phyloP scores from a whole-genome alignment of 73 alveolate species.

The Stentor coeruleus region DNA sequence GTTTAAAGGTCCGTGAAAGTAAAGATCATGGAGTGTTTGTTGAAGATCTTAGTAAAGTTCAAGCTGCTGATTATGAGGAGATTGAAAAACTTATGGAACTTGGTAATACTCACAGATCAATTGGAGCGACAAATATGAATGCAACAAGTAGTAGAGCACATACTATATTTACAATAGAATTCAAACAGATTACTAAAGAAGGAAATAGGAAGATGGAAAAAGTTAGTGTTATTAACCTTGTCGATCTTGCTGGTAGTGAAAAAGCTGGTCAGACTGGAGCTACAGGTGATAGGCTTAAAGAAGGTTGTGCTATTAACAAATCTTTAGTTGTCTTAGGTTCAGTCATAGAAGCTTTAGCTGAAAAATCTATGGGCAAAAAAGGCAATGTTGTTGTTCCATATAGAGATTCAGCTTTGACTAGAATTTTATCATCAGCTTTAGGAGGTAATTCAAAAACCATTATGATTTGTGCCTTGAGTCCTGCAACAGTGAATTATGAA shows the following conservation, averaged over 20 bases:
- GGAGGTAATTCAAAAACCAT: constrained; percentile 93
- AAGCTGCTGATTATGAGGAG: neutral
- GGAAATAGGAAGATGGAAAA: no score
- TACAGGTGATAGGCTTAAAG: constrained; percentile 81
- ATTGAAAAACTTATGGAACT: neutral
- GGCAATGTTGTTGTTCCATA: constrained; percentile 56
- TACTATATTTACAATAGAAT: constrained; percentile 78
- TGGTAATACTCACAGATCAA: neutral
- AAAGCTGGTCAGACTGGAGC: constrained; percentile 85
- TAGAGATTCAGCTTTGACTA: constrained; percentile 56
- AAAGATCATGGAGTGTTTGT: neutral
- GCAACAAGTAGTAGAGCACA: constrained; percentile 89
- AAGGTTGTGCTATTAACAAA: constrained; percentile 75
- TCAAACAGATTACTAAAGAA: no score
- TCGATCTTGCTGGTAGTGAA: constrained; percentile 92
- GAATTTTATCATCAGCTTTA: constrained; percentile 64
- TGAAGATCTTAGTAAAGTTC: neutral
- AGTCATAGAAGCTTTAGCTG: constrained; percentile 70
- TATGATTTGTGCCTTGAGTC: constrained; percentile 77
- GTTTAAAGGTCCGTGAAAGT: neutral
- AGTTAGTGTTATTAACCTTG: no score
- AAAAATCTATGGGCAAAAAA: constrained; percentile 54
- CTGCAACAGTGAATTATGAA: constrained; percentile 63
- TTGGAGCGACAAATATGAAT: constrained; percentile 33
- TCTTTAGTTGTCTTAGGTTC: constrained; percentile 74